Evolutionary conservation across 108 stramenopile genomes (phyloP), one percentile per base, ranked within the genome.

Genomic region (Discostella stelligeroides): DNA sequence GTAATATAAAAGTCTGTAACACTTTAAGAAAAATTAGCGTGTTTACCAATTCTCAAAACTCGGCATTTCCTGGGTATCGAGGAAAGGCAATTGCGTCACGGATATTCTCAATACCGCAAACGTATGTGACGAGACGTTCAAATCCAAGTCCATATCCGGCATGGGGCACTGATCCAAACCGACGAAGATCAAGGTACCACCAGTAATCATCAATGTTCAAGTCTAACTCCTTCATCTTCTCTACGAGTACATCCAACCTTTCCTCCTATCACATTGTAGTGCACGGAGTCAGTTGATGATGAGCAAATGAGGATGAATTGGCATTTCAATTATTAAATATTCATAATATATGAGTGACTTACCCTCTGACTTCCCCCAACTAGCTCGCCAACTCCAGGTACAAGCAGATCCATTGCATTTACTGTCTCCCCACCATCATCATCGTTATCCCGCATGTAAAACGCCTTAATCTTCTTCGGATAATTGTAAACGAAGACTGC

Each of bases 101-200:
- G 66, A 99, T 99, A 72, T 99, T 99, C 58, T 98, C 97, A 41
- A 99, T 91, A 42, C 98, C 98, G 25, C 95, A 94, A 1, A 98
- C 94, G 66, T 98, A 99, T 28, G 92, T 93, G 11, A 99, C 97
- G n/a, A 99, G 82, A 37, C 99, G 85, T 76, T 99, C 99, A 80
- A 99, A 99, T 13, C 99, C 99, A 29, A 99, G 87, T 12, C 99
- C 99, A 70, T 98, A 99, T 56, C 99, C 99, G 7, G 98, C 89
- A 72, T 99, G 99, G n/a, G 98, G 98, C 29, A 98, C 98, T 18
- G 92, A 92, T 24, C 99, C 99, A 70, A 79, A 96, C 23, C 91
- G 73, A 30, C 97, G 88, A 24, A 97, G 69, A 62, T 97, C 97
- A 12, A 95, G 83, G 75, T 97, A 97, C 97, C 97, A 97, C 97